Evolutionary conservation across 257 asterid species (phyloP).

Genomic region (Linaria vulgaris): DNA sequence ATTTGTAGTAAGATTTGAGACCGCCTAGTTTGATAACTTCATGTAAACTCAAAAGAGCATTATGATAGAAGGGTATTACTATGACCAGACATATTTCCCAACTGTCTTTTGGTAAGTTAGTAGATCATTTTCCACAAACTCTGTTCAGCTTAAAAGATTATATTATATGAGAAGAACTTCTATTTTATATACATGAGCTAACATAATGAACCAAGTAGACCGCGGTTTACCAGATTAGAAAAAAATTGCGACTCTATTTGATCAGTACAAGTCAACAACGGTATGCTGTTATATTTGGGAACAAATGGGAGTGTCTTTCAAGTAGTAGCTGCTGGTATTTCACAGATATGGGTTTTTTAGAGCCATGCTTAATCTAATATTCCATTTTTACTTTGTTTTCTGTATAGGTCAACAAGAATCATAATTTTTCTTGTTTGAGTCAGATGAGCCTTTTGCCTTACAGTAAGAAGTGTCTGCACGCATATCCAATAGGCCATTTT

Average conservation of each 20-base stretch:
- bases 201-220: background rate
- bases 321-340: slow-evolving; percentile 7
- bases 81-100: slow-evolving; percentile 14
- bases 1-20: slow-evolving; percentile 20
- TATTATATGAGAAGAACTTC: slow-evolving; percentile 12
- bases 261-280: background rate
- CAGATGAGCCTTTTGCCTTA: slow-evolving; percentile 13
- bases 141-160: slow-evolving; percentile 14
- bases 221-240: background rate
- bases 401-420: background rate
- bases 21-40: slow-evolving; percentile 19
- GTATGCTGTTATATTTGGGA: background rate
- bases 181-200: slow-evolving; percentile 9
- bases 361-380: background rate
- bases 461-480: slow-evolving; percentile 2
- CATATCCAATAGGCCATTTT: slow-evolving; percentile 20
- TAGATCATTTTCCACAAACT: slow-evolving; percentile 12
- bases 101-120: background rate
- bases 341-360: background rate
- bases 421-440: slow-evolving; percentile 12
- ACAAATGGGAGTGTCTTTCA: too few relatives aligned
- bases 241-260: slow-evolving; percentile 3
- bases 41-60: background rate
- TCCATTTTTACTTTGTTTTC: background rate
- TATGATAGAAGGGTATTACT: slow-evolving; percentile 14